Conservation (phyloP, 345 rosid species). For the Ailanthus altissimus region DNA sequence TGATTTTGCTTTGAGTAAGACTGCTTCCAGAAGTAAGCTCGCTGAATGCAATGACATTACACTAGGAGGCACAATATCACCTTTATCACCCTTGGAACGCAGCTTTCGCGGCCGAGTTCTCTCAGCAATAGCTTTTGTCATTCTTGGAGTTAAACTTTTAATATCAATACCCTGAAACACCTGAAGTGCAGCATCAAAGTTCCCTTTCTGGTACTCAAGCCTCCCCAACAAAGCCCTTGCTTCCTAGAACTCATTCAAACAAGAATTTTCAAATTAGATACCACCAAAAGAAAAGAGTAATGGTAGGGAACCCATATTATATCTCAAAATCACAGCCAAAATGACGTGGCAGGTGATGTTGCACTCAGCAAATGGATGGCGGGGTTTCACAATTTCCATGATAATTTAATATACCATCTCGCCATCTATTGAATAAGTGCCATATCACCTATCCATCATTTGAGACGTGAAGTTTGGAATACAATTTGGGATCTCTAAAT, state of each 20-base stretch:
- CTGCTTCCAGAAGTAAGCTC: conserved; percentile 85
- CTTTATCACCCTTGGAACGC: conserved; percentile 42
- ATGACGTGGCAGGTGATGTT: too few species aligned
- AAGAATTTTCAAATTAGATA: background rate
- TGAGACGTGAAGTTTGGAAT: too few species aligned
- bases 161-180: conserved; percentile 91
- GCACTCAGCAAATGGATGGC: too few species aligned
- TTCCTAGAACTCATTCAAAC: conserved; percentile 53
- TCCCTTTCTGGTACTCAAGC: conserved; percentile 88
- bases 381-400: too few species aligned
- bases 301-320: too few species aligned
- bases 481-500: too few species aligned
- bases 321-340: too few species aligned
- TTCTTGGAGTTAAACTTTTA: conserved; percentile 62
- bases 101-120: conserved; percentile 58
- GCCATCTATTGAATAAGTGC: too few species aligned
- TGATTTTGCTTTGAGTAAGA: conserved; percentile 87
- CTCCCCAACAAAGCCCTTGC: conserved; percentile 97
- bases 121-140: conserved; percentile 63
- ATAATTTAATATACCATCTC: too few species aligned
- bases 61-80: conserved; percentile 41
- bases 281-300: background rate
- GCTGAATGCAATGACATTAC: conserved; percentile 91
- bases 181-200: conserved; percentile 93
- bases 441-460: too few species aligned